phyloP scores from a whole-genome alignment of 2,329 filamentous ascomycete genomes.

The Cercospora sp. region DNA sequence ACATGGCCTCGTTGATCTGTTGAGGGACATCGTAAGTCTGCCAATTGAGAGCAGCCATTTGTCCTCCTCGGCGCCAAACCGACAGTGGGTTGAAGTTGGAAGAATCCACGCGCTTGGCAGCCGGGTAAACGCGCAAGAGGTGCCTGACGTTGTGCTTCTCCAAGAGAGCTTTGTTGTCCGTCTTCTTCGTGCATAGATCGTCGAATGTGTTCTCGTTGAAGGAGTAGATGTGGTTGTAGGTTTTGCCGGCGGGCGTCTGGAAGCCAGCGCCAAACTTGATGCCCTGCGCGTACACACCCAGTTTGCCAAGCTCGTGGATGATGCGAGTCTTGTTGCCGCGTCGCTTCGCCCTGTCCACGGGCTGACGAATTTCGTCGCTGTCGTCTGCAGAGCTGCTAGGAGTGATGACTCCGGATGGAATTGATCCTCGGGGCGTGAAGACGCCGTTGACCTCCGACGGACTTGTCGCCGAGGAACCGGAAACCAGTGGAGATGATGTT shows the following conservation, averaged over 20 bases:
- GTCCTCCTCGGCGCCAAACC: conserved; percentile 92
- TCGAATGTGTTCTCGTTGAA: conserved; percentile 89
- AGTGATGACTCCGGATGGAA: conserved; percentile 58
- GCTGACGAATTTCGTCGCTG: conserved; percentile 65
- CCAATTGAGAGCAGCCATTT: conserved; percentile 98
- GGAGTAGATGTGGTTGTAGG: conserved; percentile 92
- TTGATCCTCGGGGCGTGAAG: conserved; percentile 54
- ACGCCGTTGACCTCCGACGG: conserved; percentile 51
- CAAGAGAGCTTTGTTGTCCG: conserved; percentile 73
- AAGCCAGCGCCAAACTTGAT: conserved; percentile 79
- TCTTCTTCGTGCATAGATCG: conserved; percentile 72
- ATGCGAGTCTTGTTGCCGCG: conserved; percentile 79
- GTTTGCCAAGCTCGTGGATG: conserved; percentile 74
- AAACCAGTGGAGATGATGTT: conserved; percentile 50
- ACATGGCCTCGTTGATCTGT: conserved; percentile 98
- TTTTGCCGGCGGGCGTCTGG: conserved; percentile 73
- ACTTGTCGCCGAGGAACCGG: conserved; percentile 53
- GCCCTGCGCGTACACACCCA: conserved; percentile 76
- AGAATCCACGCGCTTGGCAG: conserved; percentile 76
- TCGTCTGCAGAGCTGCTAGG: conserved; percentile 71
- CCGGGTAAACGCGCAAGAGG: conserved; percentile 92
- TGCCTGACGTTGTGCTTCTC: conserved; percentile 89
- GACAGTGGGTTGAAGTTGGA: conserved; percentile 92
- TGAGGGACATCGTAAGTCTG: conserved; percentile 95
- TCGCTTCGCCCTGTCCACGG: conserved; percentile 61